Percentiles rank a stretch among this genome's conserved stretches.
Conservation (phyloP, 495 filamentous ascomycete genomes). For the Bathelium albidoporum region DNA sequence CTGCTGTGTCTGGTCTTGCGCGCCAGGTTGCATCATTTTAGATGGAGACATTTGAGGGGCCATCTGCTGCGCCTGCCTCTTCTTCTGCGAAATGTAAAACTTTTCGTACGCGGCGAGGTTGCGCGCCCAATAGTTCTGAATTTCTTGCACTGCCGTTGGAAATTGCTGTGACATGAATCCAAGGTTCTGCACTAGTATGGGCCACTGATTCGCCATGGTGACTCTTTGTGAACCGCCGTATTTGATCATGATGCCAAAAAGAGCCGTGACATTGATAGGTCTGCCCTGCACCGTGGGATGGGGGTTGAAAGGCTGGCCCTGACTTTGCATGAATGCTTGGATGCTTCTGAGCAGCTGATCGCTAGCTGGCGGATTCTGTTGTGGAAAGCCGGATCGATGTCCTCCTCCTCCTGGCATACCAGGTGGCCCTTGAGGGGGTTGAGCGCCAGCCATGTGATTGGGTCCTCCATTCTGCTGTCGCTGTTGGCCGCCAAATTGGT, state of each 20-base stretch:
- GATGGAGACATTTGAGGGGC: conserved; percentile 34
- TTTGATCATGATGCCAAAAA: conserved; percentile 67
- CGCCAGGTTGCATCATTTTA: conserved; percentile 38
- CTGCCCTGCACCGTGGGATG: conserved; percentile 62
- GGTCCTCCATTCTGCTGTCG: conserved; percentile 36
- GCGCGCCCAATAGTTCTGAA: conserved; percentile 61
- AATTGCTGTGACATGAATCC: conserved; percentile 56
- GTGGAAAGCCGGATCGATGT: background rate
- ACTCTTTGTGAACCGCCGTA: conserved; percentile 71
- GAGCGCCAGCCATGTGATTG: conserved; percentile 40
- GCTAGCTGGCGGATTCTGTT: conserved; percentile 22
- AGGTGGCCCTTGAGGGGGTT: conserved; percentile 36
- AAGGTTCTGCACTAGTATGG: conserved; percentile 54
- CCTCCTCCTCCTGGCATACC: conserved; percentile 5
- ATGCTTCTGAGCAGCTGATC: conserved; percentile 67
- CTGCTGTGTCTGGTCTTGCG: conserved; percentile 29
- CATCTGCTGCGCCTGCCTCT: conserved; percentile 33
- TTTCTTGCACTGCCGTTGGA: conserved; percentile 53
- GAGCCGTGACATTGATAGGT: conserved; percentile 55
- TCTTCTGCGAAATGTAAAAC: conserved; percentile 36
- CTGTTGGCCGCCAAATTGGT: conserved; percentile 21
- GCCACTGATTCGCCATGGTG: conserved; percentile 58
- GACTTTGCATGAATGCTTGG: conserved; percentile 57
- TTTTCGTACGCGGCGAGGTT: conserved; percentile 65
- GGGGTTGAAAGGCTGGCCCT: conserved; percentile 56